Base-by-base conservation (phyloP, 495 filamentous ascomycete species). In the Penicillium robsamsonii region DNA sequence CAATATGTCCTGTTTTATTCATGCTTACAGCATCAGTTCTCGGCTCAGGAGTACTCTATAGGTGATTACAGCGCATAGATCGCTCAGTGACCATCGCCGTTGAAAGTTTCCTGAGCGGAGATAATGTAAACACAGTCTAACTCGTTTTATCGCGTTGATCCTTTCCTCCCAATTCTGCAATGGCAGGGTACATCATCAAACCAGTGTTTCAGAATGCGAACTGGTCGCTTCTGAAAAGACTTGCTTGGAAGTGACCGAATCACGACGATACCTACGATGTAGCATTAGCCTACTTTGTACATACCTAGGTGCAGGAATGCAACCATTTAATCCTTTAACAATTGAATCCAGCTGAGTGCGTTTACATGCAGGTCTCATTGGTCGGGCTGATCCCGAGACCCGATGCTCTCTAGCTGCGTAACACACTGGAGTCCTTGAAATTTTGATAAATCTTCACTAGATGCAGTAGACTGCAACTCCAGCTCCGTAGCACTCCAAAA, bases 31-130 rank as follows among this genome's bases (percentile, higher is more conserved):
- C 25, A 5, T 27, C 25, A 27, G 6, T 4, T 27, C 6, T 27
- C 25, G 4, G 25, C 25, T 7, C 25, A 27, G 2, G 22, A 22
- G 4, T 15, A n/a, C 5, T 37, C 35, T 38, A 38, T 38, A 38
- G 3, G 25, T 27, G 25, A 38, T 2, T 37, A 7, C n/a, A 38
- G 8, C 5, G 17, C n/a, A 50, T 25, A 18, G 35, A 24, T 50
- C 48, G 24, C 25, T 37, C 2, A 53, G 27, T 46, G 30, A 53
- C 46, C 41, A 37, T 53, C 41, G 7, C 51, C 51, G 51, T 53
- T 53, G 51, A 44, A 24, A 29, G 48, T 33, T 53, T 53, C 5
- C 51, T 24, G 5, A 46, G 30, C 30, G 42, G 41, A 53, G 41
- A 35, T 41, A n/a, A 35, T 45, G 18, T 24, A 18, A 31, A 29